Evolutionary conservation across 768 basidiomycete species (phyloP).

Genomic region (Steccherinum ochraceum): DNA sequence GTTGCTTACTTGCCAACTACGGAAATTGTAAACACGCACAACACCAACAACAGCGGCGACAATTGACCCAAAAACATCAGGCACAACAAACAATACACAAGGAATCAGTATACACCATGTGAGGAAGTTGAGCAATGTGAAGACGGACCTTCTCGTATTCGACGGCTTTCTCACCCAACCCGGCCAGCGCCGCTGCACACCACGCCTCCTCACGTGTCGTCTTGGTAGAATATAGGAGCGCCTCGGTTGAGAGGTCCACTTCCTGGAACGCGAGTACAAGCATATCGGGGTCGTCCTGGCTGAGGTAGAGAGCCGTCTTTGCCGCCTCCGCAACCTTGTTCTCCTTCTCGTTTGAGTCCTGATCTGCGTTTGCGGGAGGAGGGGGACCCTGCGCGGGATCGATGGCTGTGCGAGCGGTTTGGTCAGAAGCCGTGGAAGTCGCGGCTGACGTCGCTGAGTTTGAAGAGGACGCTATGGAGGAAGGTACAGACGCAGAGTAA

Average conservation of each 20-base stretch:
- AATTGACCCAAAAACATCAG: background rate
- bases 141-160: slow-evolving; percentile 58
- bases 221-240: slow-evolving; percentile 63
- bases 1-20: slow-evolving; percentile 69
- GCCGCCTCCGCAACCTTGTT: background rate
- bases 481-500: background rate
- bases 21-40: background rate
- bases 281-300: slow-evolving; percentile 50
- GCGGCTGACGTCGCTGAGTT: background rate
- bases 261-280: slow-evolving; percentile 79
- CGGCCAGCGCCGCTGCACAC: slow-evolving; percentile 58
- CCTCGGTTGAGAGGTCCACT: slow-evolving; percentile 72
- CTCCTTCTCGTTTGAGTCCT: no score
- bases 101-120: background rate
- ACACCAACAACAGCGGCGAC: background rate
- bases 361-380: no score
- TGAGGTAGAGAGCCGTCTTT: slow-evolving; percentile 6
- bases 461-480: background rate
- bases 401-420: background rate
- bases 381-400: no score
- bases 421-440: background rate
- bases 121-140: background rate
- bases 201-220: slow-evolving; percentile 66
- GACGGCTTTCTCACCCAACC: slow-evolving; percentile 59
- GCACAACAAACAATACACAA: background rate